Conservation (phyloP, 108 stramenopile species). For the Ochromonas danica region DNA sequence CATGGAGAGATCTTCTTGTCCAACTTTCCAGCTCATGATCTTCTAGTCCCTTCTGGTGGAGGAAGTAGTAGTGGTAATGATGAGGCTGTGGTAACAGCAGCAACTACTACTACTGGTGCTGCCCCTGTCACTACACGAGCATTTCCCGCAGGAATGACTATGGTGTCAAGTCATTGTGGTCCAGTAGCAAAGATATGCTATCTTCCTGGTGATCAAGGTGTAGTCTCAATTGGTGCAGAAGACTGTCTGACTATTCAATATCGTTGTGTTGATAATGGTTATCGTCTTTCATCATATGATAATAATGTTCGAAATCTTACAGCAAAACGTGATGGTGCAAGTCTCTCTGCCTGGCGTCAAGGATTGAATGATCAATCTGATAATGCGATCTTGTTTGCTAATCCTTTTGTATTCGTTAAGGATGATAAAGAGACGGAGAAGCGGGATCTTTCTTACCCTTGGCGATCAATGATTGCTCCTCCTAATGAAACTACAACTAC, state of each 20-base stretch:
- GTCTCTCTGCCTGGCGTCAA: not conserved
- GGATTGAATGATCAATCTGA: not conserved
- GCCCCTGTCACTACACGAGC: too few relatives aligned
- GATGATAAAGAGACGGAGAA: not conserved
- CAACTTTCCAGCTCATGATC: too few relatives aligned
- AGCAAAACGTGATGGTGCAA: too few relatives aligned
- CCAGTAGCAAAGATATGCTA: not conserved
- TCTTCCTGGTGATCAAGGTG: not conserved
- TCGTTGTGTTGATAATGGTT: not conserved
- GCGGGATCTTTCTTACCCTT: not conserved
- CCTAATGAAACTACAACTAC: not conserved
- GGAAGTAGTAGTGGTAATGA: too few relatives aligned
- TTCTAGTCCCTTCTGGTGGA: too few relatives aligned
- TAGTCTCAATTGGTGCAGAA: not conserved
- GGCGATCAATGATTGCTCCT: not conserved
- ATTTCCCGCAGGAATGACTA: too few relatives aligned
- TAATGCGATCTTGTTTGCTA: not conserved
- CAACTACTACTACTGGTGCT: too few relatives aligned
- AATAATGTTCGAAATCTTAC: too few relatives aligned
- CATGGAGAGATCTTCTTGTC: too few relatives aligned
- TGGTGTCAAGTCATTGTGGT: not conserved
- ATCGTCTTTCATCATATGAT: not conserved
- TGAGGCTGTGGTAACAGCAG: too few relatives aligned
- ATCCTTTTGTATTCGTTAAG: not conserved
- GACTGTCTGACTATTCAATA: not conserved